Evolutionary conservation across 2,329 filamentous ascomycete genomes (phyloP), one percentile per base, ranked within the genome.

Genomic region (Penicillium sp.): DNA sequence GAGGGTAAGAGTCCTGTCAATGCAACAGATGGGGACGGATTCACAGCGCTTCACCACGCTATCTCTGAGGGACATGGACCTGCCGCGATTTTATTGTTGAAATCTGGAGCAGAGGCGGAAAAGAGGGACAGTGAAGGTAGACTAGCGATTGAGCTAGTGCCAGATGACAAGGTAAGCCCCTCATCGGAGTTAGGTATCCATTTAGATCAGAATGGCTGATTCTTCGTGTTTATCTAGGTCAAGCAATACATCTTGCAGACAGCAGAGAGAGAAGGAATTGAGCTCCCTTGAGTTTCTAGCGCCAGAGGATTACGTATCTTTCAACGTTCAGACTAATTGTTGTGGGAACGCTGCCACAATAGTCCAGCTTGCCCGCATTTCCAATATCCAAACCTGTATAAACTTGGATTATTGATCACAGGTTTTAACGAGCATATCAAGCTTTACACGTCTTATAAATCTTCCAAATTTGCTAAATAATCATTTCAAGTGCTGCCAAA

Each of bases 31-130:
- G 78, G 80, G 35, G 86, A 91, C 63, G 93, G 93, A 1, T 86
- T 89, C 71, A 97, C 94, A 25, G 88, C 94, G 4, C 78, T 99
- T 66, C 94, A 99, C 75, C 94, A 99, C 70, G 78, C 78, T 8
- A 74, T 81, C 48, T 75, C 77, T 0, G 78, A 81, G 69, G 85
- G 85, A 0, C 82, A 86, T 70, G 85, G 91, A 1, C 91, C 97
- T 73, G 86, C 90, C 4, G 94, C 94, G 0, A 79, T 97, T 44
- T 82, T 88, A 19, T 76, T 99, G 58, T 76, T 99, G 37, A 95
- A 90, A 69, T 87, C 88, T 4, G 94, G 94, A 0, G 92, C 92
- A 0, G 91, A 96, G 69, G 82, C 82, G 12, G 87, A 89, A 61
- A 91, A 91, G 76, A 87, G 83, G 73, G 91, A 93, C 67, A 73